Percentiles rank a stretch among this genome's conserved stretches.
Evolutionary conservation across 176 grass and related monocot genomes (phyloP).

Genomic region (Puya raimondii): DNA sequence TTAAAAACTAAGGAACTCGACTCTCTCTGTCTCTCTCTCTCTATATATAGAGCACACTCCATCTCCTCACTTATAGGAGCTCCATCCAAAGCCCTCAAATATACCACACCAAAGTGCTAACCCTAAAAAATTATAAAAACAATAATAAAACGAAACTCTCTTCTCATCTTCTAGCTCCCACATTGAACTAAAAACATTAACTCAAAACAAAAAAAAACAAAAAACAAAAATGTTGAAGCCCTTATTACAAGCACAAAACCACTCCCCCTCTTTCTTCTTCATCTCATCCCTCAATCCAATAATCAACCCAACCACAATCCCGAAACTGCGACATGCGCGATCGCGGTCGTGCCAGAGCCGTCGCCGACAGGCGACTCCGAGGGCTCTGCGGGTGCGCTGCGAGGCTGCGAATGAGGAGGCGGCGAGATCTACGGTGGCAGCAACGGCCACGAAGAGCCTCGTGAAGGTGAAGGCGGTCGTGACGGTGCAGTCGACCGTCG

Average conservation of each 20-base stretch:
- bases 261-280: background rate
- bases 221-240: background rate
- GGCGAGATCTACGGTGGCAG: background rate
- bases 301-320: background rate
- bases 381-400: background rate
- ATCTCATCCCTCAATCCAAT: background rate
- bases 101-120: too few species aligned
- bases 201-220: background rate
- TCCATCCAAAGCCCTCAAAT: too few species aligned
- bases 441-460: conserved; percentile 1
- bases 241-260: background rate
- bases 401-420: background rate
- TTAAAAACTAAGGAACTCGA: too few species aligned
- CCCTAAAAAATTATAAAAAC: too few species aligned
- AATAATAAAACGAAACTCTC: too few species aligned
- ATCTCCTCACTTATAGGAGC: too few species aligned
- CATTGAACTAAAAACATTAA: too few species aligned
- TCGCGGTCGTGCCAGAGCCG: background rate
- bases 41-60: too few species aligned
- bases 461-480: conserved; percentile 41
- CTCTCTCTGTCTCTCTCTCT: too few species aligned
- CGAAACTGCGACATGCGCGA: background rate
- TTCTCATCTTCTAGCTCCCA: too few species aligned
- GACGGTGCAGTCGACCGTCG: conserved; percentile 31
- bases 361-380: background rate